These are phyloP conservation scores for Botryobasidium botryosum DNA, from an alignment of 768 basidiomycete genomes.

Conservation along the genomic window DNA sequence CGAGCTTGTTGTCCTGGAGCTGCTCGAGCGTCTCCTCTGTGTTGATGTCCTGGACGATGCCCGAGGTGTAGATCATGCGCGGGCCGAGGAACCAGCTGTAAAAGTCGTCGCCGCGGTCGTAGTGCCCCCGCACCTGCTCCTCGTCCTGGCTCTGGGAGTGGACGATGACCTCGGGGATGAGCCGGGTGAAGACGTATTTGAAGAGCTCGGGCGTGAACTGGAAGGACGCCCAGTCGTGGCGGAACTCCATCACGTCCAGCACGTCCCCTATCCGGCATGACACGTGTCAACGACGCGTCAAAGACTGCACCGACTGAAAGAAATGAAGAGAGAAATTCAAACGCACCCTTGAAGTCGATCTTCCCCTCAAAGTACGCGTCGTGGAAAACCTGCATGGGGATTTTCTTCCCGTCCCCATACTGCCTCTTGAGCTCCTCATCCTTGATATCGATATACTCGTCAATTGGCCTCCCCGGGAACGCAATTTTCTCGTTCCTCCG, in stretches of 20 bases:
- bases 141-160: conserved; percentile 88
- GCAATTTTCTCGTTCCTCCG: conserved; percentile 73
- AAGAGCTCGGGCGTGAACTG: conserved; percentile 80
- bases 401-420: conserved; percentile 76
- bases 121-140: conserved; percentile 89
- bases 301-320: background rate
- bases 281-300: background rate
- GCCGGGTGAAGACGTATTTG: conserved; percentile 75
- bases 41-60: conserved; percentile 57
- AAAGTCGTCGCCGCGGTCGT: conserved; percentile 96
- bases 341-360: conserved; percentile 83
- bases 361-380: conserved; percentile 96
- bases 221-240: conserved; percentile 93
- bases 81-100: conserved; percentile 93
- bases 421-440: conserved; percentile 62
- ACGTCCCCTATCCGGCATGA: conserved; percentile 53
- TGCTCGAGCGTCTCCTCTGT: conserved; percentile 73
- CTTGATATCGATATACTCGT: conserved; percentile 81
- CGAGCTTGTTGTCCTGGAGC: conserved; percentile 96
- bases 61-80: conserved; percentile 96
- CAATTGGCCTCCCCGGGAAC: conserved; percentile 71
- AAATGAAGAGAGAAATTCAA: background rate
- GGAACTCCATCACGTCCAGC: conserved; percentile 80
- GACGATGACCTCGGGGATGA: conserved; percentile 86
- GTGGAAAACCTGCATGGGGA: conserved; percentile 94